phyloP scores from a whole-genome alignment of 2,329 filamentous ascomycete genomes.

The Juglanconis sp. region DNA sequence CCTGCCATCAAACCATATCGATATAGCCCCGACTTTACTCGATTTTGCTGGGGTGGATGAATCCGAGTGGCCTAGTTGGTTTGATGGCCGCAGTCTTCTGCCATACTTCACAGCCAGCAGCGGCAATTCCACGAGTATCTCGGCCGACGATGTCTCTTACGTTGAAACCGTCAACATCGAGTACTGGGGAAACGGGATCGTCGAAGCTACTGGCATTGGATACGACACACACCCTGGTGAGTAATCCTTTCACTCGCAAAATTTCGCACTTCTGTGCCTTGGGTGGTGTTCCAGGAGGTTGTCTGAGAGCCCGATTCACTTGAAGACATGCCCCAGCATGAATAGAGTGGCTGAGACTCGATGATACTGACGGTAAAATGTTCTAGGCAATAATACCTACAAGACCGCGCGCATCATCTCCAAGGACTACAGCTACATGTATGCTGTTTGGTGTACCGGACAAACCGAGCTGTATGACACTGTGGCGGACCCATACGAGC shows the following conservation, averaged over 20 bases:
- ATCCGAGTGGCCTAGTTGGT: slow-evolving; percentile 17
- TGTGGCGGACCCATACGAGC: slow-evolving; percentile 51
- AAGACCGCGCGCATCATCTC: slow-evolving; percentile 56
- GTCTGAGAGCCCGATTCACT: too few species aligned
- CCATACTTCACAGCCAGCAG: slow-evolving; percentile 54
- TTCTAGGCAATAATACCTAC: slow-evolving; percentile 51
- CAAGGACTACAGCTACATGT: slow-evolving; percentile 57
- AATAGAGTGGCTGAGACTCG: too few species aligned
- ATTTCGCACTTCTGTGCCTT: too few species aligned
- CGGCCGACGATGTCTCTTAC: slow-evolving; percentile 24
- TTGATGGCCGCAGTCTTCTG: slow-evolving; percentile 29
- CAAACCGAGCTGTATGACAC: slow-evolving; percentile 66
- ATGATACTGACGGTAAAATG: background rate
- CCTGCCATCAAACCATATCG: slow-evolving; percentile 58
- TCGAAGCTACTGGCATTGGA: slow-evolving; percentile 37
- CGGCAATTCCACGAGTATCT: slow-evolving; percentile 39
- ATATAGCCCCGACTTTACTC: slow-evolving; percentile 60
- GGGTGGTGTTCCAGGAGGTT: too few species aligned
- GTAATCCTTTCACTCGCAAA: background rate
- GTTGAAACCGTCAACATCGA: slow-evolving; percentile 58
- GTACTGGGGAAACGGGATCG: slow-evolving; percentile 47
- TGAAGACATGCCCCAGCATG: too few species aligned
- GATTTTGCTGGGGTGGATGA: slow-evolving; percentile 37
- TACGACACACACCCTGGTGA: slow-evolving; percentile 17
- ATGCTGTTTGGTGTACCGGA: slow-evolving; percentile 67